A percentile compares a stretch with the other conserved stretches of the same genome.
These are phyloP conservation scores for Punica granatum DNA, from an alignment of 345 rosid genomes.

Conservation along the genomic window DNA sequence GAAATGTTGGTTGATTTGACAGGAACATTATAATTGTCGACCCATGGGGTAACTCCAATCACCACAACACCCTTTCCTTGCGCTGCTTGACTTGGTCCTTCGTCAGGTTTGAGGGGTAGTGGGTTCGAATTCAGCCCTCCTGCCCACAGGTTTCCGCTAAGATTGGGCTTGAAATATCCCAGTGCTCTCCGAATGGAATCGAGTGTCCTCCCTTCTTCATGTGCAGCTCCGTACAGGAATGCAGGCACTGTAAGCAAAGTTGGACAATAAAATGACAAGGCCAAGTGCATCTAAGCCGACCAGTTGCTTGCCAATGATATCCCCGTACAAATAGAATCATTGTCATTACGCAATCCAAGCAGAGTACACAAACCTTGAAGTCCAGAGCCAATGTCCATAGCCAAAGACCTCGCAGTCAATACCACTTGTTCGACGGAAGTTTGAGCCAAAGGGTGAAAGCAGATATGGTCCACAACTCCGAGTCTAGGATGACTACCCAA, in stretches of 20 bases:
- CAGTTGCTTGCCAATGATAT: background rate
- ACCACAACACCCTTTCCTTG: constrained; percentile 54
- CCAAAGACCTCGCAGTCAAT: constrained; percentile 56
- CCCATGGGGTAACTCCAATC: constrained; percentile 76
- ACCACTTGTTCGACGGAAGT: constrained; percentile 60
- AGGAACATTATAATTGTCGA: constrained; percentile 81
- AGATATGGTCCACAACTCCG: constrained; percentile 88
- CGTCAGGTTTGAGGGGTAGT: constrained; percentile 53
- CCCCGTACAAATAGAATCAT: background rate
- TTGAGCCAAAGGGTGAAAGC: constrained; percentile 72
- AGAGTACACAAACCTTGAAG: constrained; percentile 51
- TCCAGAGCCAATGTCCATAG: constrained; percentile 51
- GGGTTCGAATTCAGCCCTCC: constrained; percentile 48
- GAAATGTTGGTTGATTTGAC: constrained; percentile 44
- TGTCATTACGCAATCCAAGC: background rate
- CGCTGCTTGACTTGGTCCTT: constrained; percentile 51
- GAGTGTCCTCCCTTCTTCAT: constrained; percentile 46
- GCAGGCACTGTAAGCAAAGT: constrained; percentile 56
- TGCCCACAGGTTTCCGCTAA: constrained; percentile 53
- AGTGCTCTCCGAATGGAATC: constrained; percentile 79
- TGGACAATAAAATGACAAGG: no score
- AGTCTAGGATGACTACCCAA: constrained; percentile 82
- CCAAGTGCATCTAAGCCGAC: background rate
- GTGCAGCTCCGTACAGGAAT: constrained; percentile 73
- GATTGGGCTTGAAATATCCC: constrained; percentile 81